Conservation (phyloP, 768 basidiomycete species). For the Boletus huronensis region DNA sequence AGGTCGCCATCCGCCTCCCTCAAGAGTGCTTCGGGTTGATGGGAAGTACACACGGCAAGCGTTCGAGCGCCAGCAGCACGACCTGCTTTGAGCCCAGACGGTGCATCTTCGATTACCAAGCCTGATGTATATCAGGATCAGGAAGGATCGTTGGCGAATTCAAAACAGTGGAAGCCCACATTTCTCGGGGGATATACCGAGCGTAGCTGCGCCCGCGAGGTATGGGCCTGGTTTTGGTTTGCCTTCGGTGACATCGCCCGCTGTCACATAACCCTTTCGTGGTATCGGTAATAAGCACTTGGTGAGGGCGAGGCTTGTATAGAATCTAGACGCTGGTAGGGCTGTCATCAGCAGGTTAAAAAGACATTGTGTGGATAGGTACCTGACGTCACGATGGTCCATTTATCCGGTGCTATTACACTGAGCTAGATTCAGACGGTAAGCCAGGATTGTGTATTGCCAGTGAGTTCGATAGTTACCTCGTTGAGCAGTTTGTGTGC, state of each 20-base stretch:
- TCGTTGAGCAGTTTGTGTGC: slow-evolving; percentile 51
- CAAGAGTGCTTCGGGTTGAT: slow-evolving; percentile 49
- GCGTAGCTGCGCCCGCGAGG: slow-evolving; percentile 60
- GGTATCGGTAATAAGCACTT: slow-evolving; percentile 61
- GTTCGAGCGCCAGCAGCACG: slow-evolving; percentile 71
- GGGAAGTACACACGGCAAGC: slow-evolving; percentile 83
- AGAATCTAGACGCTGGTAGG: slow-evolving; percentile 64
- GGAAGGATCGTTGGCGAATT: not conserved
- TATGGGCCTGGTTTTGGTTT: slow-evolving; percentile 93
- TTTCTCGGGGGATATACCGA: slow-evolving; percentile 51
- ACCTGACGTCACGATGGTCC: slow-evolving; percentile 87
- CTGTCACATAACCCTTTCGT: slow-evolving; percentile 61
- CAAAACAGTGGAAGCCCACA: slow-evolving; percentile 39
- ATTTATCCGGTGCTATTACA: slow-evolving; percentile 35
- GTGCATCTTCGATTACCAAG: slow-evolving; percentile 88
- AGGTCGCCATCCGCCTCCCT: slow-evolving; percentile 40
- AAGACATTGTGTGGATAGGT: not conserved
- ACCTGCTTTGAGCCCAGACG: slow-evolving; percentile 75
- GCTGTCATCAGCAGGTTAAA: not conserved
- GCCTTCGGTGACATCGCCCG: slow-evolving; percentile 59
- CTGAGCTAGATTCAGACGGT: slow-evolving; percentile 18
- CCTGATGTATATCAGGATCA: slow-evolving; percentile 39
- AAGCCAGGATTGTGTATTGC: not conserved
- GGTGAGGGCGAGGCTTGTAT: slow-evolving; percentile 63
- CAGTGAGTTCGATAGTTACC: slow-evolving; percentile 33